Conservation (phyloP, 129 eudicot species). For the Heracleum sosnowskyi region DNA sequence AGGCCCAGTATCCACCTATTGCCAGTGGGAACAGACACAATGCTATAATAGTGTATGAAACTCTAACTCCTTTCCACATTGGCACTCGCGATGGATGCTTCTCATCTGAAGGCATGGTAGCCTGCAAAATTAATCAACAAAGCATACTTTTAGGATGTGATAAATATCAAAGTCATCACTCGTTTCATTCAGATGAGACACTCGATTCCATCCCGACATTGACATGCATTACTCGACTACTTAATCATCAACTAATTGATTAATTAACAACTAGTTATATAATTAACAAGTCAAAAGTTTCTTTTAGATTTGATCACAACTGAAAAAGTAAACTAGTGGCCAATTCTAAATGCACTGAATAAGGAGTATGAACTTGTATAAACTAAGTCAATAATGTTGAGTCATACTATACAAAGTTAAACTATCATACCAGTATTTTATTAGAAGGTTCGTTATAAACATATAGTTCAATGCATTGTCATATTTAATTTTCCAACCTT, state of each 20-base stretch:
- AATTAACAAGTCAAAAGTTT: not conserved
- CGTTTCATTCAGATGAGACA: too few relatives aligned
- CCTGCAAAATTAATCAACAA: conserved; percentile 20
- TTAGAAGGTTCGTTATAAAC: not conserved
- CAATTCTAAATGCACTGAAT: not conserved
- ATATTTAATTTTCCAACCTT: not conserved
- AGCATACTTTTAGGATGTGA: too few relatives aligned
- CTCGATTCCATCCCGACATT: too few relatives aligned
- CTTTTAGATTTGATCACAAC: not conserved
- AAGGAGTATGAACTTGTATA: not conserved
- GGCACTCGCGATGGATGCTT: conserved; percentile 54
- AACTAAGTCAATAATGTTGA: not conserved
- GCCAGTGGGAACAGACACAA: conserved; percentile 57
- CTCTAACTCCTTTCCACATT: conserved; percentile 54
- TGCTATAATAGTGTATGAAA: conserved; percentile 42
- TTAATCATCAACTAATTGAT: not conserved
- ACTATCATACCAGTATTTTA: not conserved
- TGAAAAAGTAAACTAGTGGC: not conserved
- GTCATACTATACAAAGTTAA: not conserved
- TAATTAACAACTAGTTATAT: not conserved
- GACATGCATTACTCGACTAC: not conserved
- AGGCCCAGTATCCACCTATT: conserved; percentile 64
- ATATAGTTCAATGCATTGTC: not conserved
- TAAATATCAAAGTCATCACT: too few relatives aligned
- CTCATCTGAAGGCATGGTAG: conserved; percentile 58